Evolutionary conservation across 345 rosid species (phyloP).

Genomic region (Eucalyptus guilfoylei): DNA sequence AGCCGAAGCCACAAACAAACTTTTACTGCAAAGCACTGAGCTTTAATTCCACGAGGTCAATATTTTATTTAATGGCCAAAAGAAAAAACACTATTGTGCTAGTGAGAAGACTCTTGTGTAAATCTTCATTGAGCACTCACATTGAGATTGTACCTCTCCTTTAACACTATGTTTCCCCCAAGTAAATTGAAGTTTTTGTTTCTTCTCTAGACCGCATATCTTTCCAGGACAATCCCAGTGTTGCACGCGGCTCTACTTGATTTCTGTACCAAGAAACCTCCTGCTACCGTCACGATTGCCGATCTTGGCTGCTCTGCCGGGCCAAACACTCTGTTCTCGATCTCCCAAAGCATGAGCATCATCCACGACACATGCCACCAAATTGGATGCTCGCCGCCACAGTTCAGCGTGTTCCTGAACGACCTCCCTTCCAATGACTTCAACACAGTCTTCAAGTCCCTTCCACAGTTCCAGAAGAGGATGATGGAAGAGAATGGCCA

Average conservation of each 20-base stretch:
- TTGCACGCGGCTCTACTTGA: slow-evolving; percentile 8
- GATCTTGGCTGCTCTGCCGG: slow-evolving; percentile 44
- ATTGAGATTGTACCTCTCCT: background rate
- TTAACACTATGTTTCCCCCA: background rate
- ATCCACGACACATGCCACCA: background rate
- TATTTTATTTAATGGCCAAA: background rate
- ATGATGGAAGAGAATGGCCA: slow-evolving; percentile 13
- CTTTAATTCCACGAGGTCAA: background rate
- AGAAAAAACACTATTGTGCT: background rate
- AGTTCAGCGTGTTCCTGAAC: slow-evolving; percentile 18
- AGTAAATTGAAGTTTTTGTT: background rate
- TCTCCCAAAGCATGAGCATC: slow-evolving; percentile 2
- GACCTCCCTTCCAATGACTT: slow-evolving; percentile 30
- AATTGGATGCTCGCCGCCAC: slow-evolving; percentile 1
- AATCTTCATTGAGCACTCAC: background rate
- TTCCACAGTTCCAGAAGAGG: slow-evolving; percentile 12
- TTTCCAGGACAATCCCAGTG: slow-evolving; percentile 5
- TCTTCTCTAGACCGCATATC: background rate
- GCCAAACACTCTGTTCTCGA: slow-evolving; percentile 10
- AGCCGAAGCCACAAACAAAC: background rate
- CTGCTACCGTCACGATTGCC: slow-evolving; percentile 2
- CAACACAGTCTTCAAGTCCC: slow-evolving; percentile 24
- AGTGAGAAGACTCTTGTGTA: background rate
- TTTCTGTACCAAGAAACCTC: background rate
- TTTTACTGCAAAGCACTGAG: background rate